Evolutionary conservation across 768 basidiomycete species (phyloP).

Genomic region (Leucosporidium scottii): DNA sequence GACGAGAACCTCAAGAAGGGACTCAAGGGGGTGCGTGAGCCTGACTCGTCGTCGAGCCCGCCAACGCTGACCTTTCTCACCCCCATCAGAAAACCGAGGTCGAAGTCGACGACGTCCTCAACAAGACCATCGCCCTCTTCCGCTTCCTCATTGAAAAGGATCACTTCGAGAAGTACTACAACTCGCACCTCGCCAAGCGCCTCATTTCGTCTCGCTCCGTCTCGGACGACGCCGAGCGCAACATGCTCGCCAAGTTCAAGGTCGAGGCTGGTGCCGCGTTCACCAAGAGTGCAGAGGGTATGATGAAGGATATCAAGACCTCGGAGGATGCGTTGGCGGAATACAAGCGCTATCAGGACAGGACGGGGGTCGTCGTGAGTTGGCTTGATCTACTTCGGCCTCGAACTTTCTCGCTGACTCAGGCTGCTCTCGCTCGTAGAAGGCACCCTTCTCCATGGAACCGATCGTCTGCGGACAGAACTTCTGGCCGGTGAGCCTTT

Average conservation of each 20-base stretch:
- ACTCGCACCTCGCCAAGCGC: slow-evolving; percentile 87
- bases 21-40: slow-evolving; percentile 57
- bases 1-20: slow-evolving; percentile 94
- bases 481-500: slow-evolving; percentile 75
- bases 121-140: slow-evolving; percentile 95
- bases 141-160: slow-evolving; percentile 92
- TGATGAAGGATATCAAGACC: slow-evolving; percentile 95
- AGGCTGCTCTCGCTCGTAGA: slow-evolving; percentile 45
- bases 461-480: slow-evolving; percentile 94
- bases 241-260: slow-evolving; percentile 95
- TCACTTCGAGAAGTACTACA: slow-evolving; percentile 96
- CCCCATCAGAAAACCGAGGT: slow-evolving; percentile 74
- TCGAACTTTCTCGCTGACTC: neutral
- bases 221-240: slow-evolving; percentile 94
- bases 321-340: slow-evolving; percentile 72
- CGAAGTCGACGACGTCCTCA: slow-evolving; percentile 80
- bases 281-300: slow-evolving; percentile 94
- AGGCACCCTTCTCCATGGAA: slow-evolving; percentile 67
- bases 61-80: neutral
- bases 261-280: slow-evolving; percentile 94
- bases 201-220: slow-evolving; percentile 77
- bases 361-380: slow-evolving; percentile 55
- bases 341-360: slow-evolving; percentile 57
- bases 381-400: neutral
- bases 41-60: neutral